Evolutionary conservation across 208 protist species (phyloP).

Genomic region (Tetramitus jugosus): DNA sequence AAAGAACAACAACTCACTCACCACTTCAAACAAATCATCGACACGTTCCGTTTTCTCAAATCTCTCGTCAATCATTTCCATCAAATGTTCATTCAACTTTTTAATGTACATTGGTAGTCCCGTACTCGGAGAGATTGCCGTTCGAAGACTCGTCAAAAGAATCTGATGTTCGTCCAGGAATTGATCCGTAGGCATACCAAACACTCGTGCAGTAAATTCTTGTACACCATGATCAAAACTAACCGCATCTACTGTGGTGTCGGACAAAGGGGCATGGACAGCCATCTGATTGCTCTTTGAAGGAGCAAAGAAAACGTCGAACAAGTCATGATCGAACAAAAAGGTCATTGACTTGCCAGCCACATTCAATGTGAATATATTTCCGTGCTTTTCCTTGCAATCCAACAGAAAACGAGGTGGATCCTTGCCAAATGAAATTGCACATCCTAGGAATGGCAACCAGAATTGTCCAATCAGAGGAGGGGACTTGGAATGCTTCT

Average conservation of each 20-base stretch:
- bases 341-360: conserved; percentile 10
- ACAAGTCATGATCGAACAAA: background rate
- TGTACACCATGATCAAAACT: conserved; percentile 1
- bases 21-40: background rate
- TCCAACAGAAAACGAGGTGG: background rate
- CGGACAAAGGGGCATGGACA: background rate
- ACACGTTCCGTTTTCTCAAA: background rate
- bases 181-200: background rate
- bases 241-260: background rate
- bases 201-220: conserved; percentile 11
- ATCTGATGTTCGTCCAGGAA: background rate
- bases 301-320: background rate
- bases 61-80: background rate
- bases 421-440: background rate
- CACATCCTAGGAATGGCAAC: background rate
- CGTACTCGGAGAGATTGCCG: background rate
- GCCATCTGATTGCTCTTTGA: background rate
- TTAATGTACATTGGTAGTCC: background rate
- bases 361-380: conserved; percentile 13
- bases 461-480: background rate
- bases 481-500: background rate
- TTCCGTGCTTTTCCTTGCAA: background rate
- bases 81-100: background rate
- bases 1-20: background rate
- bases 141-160: background rate